Evolutionary conservation across 345 rosid species (phyloP).

Genomic region (Mangifera indica): DNA sequence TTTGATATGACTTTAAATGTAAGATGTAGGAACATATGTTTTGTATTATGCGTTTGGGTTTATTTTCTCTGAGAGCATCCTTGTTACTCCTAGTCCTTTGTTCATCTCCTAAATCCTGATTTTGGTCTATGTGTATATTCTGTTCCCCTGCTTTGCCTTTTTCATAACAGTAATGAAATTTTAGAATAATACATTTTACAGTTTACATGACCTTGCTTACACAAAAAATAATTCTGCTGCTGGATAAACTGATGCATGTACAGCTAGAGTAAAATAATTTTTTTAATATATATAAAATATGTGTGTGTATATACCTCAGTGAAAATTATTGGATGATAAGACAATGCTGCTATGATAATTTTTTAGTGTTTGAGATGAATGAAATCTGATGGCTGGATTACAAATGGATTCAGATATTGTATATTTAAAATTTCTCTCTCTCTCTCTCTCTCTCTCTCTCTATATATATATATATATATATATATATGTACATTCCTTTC

Average conservation of each 20-base stretch:
- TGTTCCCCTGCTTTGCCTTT: not conserved
- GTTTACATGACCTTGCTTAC: not conserved
- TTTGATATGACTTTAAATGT: not conserved
- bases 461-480: too few relatives aligned
- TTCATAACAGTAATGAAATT: not conserved
- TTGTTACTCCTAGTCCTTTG: not conserved
- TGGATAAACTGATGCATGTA: not conserved
- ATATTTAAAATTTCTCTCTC: not conserved
- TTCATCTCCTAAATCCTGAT: not conserved
- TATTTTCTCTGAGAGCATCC: not conserved
- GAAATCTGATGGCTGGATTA: not conserved
- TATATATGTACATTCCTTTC: not conserved
- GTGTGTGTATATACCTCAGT: not conserved
- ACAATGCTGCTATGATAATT: not conserved
- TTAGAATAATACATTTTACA: not conserved
- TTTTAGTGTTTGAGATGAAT: not conserved
- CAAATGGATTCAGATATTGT: constrained; percentile 2
- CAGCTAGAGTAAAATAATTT: not conserved
- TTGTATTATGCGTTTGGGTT: not conserved
- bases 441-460: too few relatives aligned
- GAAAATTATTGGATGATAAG: not conserved
- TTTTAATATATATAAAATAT: not conserved
- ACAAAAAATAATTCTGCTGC: not conserved
- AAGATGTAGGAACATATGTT: not conserved
- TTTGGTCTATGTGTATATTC: not conserved